These are phyloP conservation scores for Schwanniomyces etchellsii DNA, from an alignment of 1,139 yeast species.

Conservation along the genomic window DNA sequence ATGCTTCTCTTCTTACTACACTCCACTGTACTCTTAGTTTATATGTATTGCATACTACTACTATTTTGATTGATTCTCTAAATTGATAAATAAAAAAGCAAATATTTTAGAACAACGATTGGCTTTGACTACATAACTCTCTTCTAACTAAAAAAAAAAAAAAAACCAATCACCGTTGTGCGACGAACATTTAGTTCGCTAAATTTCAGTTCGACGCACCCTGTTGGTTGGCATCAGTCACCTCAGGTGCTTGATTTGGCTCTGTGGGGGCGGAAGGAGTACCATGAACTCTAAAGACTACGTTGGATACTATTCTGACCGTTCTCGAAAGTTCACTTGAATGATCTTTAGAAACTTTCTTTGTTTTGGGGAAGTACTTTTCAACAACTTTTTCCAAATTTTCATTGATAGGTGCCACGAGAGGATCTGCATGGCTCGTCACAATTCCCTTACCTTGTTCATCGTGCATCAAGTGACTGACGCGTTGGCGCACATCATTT, in stretches of 20 bases:
- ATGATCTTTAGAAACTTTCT: constrained; percentile 33
- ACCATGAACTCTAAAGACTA: constrained; percentile 16
- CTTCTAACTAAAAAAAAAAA: too few species aligned
- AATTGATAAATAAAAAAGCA: too few species aligned
- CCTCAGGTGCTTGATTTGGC: constrained; percentile 1
- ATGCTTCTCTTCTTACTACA: too few species aligned
- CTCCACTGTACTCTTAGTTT: too few species aligned
- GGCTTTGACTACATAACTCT: too few species aligned
- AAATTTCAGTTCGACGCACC: too few species aligned
- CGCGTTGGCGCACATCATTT: constrained; percentile 33
- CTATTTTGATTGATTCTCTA: too few species aligned
- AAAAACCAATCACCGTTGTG: too few species aligned
- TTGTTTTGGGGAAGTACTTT: constrained; percentile 35
- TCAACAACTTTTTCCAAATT: constrained; percentile 41
- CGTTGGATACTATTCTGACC: constrained; percentile 34
- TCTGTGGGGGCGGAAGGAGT: neutral
- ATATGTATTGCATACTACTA: too few species aligned
- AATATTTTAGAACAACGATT: too few species aligned
- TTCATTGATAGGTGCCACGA: constrained; percentile 55
- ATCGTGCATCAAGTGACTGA: constrained; percentile 39
- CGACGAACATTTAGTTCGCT: too few species aligned
- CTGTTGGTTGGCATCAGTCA: too few species aligned
- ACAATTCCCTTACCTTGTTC: constrained; percentile 57
- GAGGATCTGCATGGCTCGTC: constrained; percentile 57
- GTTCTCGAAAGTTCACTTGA: constrained; percentile 53